phyloP scores from a whole-genome alignment of 176 grass and related monocot species.

The Oryza longistaminata region DNA sequence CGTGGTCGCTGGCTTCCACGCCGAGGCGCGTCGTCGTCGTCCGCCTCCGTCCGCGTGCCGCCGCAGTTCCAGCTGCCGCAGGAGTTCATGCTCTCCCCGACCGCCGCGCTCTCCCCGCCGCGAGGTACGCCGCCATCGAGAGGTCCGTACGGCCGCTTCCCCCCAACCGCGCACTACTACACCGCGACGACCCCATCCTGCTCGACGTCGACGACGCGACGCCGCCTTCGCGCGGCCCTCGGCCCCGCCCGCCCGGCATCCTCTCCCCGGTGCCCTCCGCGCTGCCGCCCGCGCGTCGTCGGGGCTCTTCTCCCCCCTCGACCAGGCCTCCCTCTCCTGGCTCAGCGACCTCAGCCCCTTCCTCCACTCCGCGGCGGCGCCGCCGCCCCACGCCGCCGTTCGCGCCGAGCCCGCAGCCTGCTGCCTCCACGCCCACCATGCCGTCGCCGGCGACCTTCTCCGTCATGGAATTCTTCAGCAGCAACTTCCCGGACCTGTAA shows the following conservation, averaged over 20 bases:
- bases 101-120: conserved; percentile 65
- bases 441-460: conserved; percentile 64
- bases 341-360: conserved; percentile 75
- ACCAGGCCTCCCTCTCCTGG: conserved; percentile 54
- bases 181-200: not conserved
- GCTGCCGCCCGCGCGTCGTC: conserved; percentile 53
- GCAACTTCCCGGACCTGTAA: conserved; percentile 51
- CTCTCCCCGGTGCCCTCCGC: conserved; percentile 67
- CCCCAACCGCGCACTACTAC: not conserved
- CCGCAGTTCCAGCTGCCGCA: conserved; percentile 11
- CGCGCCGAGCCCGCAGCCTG: conserved; percentile 46
- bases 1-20: not conserved
- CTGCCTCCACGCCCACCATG: conserved; percentile 65
- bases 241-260: conserved; percentile 52
- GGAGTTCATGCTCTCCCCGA: conserved; percentile 40
- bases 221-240: conserved; percentile 10
- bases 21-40: not conserved
- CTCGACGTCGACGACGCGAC: not conserved
- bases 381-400: conserved; percentile 14
- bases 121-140: conserved; percentile 77
- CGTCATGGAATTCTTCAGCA: conserved; percentile 45
- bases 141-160: conserved; percentile 47
- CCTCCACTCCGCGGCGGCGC: conserved; percentile 39
- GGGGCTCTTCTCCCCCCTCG: conserved; percentile 73
- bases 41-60: not conserved